These are phyloP conservation scores for Fusarium sp. DNA, from an alignment of 2,329 filamentous ascomycete species.

Conservation along the genomic window DNA sequence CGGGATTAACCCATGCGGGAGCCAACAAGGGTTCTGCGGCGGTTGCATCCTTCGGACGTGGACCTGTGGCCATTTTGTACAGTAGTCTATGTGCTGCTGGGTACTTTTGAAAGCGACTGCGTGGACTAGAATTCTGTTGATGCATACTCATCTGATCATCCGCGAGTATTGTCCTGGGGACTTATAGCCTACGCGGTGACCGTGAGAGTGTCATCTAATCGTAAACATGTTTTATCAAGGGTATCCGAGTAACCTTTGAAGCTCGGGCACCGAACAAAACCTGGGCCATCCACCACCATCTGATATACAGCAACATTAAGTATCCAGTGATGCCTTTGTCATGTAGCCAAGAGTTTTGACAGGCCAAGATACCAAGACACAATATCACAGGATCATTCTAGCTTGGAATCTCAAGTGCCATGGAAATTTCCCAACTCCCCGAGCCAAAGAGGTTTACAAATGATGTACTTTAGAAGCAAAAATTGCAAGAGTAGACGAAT, in stretches of 20 bases:
- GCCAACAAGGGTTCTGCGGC: background rate
- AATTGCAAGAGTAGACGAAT: background rate
- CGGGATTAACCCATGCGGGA: conserved; percentile 6
- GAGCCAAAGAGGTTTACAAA: background rate
- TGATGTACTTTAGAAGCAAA: background rate
- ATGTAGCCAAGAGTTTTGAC: background rate
- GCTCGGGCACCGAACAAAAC: background rate
- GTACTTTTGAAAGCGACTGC: background rate
- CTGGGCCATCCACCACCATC: background rate
- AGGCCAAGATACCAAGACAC: background rate
- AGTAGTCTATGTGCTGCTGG: background rate
- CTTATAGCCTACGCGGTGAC: background rate
- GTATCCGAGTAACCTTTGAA: background rate
- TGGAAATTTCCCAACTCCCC: background rate
- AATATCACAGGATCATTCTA: background rate
- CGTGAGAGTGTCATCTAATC: background rate
- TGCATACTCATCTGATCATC: background rate
- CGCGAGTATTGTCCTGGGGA: background rate
- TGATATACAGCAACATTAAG: background rate
- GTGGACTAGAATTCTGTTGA: background rate
- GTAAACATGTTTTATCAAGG: background rate
- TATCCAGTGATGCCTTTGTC: background rate
- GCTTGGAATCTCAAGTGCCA: background rate
- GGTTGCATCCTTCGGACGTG: background rate
- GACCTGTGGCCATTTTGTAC: background rate